Evolutionary conservation across 2,329 filamentous ascomycete species (phyloP), one percentile per base, ranked within the genome.

Genomic region (Alternaria incomplexa): DNA sequence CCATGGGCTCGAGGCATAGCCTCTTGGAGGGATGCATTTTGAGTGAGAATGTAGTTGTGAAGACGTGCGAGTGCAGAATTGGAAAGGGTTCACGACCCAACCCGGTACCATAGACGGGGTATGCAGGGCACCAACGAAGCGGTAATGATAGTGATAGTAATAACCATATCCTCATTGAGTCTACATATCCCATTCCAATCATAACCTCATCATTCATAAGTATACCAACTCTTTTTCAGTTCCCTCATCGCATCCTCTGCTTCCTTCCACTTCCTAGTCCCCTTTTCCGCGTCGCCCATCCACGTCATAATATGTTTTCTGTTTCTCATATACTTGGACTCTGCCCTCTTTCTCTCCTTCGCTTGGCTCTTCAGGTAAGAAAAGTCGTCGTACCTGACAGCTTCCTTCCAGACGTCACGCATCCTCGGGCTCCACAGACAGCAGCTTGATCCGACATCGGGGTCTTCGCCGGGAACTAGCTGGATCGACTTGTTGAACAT

Each of bases 401-500:
- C 90, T 28, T 88, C 85, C 26, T 82, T 80, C 75, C 96, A 97
- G 1, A 92, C 84, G 0, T 86, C 84, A 44, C 93, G 86, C 93
- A 97, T 97, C 15, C 91, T 86, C 5, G 86, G 80, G 46, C 91
- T 94, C 77, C 96, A 97, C 3, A 97, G 84, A 77, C 95, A 92
- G 74, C 94, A 97, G 22, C 83, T 86, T 20, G 66, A 83, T 67
- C 79, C 83, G 22, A 65, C 67, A 61, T 65, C 73, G 1, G 67
- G 63, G 69, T 84, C 86, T 40, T 83, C 80, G 0, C 83, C 76
- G 3, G 86, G 83, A 6, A 91, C 79, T 12, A 85, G 83, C 66
- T 88, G 86, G 23, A 88, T 84, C 13, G 87, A 84, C 59, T 85
- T 84, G 65, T 87, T 88, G 62, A 80, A 76, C 4, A 73, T 32